Evolutionary conservation across 768 basidiomycete species (phyloP), one percentile per base, ranked within the genome.

Genomic region (Xerocomellus chrysenteron): DNA sequence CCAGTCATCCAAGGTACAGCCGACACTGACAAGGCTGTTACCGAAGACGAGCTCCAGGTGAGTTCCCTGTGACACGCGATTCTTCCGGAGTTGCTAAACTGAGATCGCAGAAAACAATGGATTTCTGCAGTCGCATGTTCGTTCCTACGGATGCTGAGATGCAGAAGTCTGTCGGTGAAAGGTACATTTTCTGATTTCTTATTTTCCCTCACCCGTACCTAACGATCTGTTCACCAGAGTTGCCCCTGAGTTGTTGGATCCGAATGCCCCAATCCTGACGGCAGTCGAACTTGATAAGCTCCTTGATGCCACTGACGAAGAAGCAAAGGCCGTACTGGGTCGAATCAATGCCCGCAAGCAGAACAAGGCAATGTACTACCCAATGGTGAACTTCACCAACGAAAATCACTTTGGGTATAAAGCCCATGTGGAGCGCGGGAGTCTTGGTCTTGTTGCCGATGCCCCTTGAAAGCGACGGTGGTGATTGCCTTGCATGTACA

Each of bases 291-390:
- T 56, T 4, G 14, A 51, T 12, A 28, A 7, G 33, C 37, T 47
- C 9, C 28, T 58, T 10, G 54, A 51, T 50, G 32, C 28, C 1
- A 35, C 33, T 8, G 54, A 58, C 32, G 55, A 57, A 14, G 62
- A 64, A 6, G 55, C 58, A 2, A 60, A 28, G 47, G 11, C 28
- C 3, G 58, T 64, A 5, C 32, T 64, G 17, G 24, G 41, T 10
- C 55, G 60, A 47, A 56, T 64, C 24, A 64, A 64, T 30, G 49
- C 52, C 12, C 54, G 62, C 47, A 64, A 64, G 33, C 58, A 52
- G 21, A 51, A 60, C 8, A 55, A 56, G 24, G 41, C 40, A 32
- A 64, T 64, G 58, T 64, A 64, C 40, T 50, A 54, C 24, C 54
- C 62, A 2, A 17, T 48, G 17, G 54, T 56, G 10, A 33, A 60